These are phyloP conservation scores for Cornus kousa DNA, from an alignment of 148 eudicot genomes.

Conservation along the genomic window DNA sequence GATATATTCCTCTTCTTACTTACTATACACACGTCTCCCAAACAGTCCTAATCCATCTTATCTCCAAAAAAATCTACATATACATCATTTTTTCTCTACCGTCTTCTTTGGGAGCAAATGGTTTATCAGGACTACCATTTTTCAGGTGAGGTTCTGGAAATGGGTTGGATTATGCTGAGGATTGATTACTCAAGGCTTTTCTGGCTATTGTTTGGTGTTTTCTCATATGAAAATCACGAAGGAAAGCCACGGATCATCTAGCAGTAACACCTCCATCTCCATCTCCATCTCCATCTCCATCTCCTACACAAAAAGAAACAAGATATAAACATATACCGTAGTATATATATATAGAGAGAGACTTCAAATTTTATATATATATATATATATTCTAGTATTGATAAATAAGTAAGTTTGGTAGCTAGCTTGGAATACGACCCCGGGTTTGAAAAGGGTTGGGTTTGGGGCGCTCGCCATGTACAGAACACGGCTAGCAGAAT, in stretches of 20 bases:
- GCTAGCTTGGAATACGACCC: neutral
- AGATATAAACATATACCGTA: neutral
- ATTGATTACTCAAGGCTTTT: slow-evolving; percentile 73
- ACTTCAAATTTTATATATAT: neutral
- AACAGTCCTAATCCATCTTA: neutral
- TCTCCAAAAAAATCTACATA: slow-evolving; percentile 5
- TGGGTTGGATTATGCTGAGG: slow-evolving; percentile 73
- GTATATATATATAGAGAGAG: neutral
- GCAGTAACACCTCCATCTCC: slow-evolving; percentile 7
- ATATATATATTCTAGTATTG: neutral
- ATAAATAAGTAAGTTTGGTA: neutral
- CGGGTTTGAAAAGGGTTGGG: neutral
- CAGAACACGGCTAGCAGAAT: slow-evolving; percentile 25
- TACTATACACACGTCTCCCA: slow-evolving; percentile 7
- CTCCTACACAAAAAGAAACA: neutral
- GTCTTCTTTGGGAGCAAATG: slow-evolving; percentile 22
- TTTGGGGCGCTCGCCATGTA: slow-evolving; percentile 19
- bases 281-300: no score
- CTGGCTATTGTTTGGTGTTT: slow-evolving; percentile 73
- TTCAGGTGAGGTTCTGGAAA: slow-evolving; percentile 38
- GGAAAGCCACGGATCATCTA: slow-evolving; percentile 67
- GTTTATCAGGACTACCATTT: slow-evolving; percentile 27
- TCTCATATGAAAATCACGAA: slow-evolving; percentile 68
- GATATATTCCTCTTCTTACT: neutral
- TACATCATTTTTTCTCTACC: neutral